phyloP scores from a whole-genome alignment of 805 yeast genomes.

The Suhomyces tanzawaensis region DNA sequence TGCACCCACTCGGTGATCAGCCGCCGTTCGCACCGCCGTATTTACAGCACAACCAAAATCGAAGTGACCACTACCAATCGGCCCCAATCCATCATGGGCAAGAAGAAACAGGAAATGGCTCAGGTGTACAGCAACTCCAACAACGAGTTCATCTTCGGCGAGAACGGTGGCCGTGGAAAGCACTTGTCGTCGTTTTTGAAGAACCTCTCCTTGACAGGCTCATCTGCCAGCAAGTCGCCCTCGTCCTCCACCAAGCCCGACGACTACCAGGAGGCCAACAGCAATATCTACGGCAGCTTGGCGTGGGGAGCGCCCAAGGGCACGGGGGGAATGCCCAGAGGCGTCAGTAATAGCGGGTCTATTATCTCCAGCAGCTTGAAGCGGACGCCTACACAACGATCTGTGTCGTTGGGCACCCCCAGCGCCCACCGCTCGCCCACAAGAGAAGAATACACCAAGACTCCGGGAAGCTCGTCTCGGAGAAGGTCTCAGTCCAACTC shows the following conservation, averaged over 20 bases:
- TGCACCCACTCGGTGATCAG: too few species aligned
- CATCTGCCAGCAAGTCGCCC: constrained; percentile 10
- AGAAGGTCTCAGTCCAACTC: constrained; percentile 11
- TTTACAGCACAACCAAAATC: neutral
- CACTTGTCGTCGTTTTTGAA: constrained; percentile 51
- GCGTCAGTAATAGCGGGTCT: constrained; percentile 12
- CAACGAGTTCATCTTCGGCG: constrained; percentile 65
- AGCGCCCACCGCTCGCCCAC: constrained; percentile 8
- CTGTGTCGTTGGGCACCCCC: constrained; percentile 20
- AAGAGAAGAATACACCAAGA: constrained; percentile 1
- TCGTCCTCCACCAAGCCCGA: constrained; percentile 13
- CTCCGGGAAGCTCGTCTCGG: neutral
- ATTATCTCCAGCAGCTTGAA: constrained; percentile 8
- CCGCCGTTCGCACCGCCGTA: too few species aligned
- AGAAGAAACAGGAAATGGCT: constrained; percentile 44
- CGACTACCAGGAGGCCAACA: constrained; percentile 27
- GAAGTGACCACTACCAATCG: neutral
- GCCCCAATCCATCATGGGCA: constrained; percentile 29
- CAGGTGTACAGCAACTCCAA: constrained; percentile 37
- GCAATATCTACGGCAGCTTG: constrained; percentile 39
- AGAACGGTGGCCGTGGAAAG: constrained; percentile 66
- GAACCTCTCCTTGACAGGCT: constrained; percentile 40
- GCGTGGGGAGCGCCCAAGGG: constrained; percentile 17
- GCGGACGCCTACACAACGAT: constrained; percentile 14
- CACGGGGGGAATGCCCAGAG: neutral